Evolutionary conservation across 2,329 filamentous ascomycete species (phyloP).

Genomic region (Penicillium sumatraense): DNA sequence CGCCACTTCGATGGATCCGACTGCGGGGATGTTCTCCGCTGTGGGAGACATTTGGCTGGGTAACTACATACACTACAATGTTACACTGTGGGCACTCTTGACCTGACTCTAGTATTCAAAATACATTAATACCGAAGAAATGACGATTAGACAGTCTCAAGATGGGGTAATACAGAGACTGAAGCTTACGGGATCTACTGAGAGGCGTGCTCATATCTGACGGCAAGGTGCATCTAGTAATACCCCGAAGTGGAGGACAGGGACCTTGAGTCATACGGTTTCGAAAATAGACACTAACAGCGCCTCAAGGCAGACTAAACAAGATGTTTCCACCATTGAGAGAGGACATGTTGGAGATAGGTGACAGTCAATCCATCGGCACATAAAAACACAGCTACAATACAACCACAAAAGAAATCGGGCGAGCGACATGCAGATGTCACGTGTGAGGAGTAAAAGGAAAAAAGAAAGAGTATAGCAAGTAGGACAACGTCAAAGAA

Average conservation of each 20-base stretch:
- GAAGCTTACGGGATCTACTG: too few species aligned
- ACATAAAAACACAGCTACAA: neutral
- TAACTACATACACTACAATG: neutral
- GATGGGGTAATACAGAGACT: too few species aligned
- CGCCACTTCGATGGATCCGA: conserved; percentile 24
- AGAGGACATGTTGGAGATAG: neutral
- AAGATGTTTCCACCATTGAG: neutral
- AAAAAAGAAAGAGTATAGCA: conserved; percentile 6
- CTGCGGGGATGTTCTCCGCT: conserved; percentile 18
- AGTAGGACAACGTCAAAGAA: neutral
- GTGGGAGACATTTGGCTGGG: neutral
- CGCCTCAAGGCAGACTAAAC: neutral
- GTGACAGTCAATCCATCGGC: neutral
- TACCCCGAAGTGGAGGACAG: conserved; percentile 2
- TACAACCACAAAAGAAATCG: neutral
- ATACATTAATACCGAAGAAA: too few species aligned
- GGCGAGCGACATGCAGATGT: neutral
- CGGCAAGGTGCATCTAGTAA: neutral
- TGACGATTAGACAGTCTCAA: too few species aligned
- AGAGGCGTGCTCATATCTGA: neutral
- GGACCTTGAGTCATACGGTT: conserved; percentile 12
- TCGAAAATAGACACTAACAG: neutral
- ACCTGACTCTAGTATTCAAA: neutral
- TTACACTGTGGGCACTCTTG: neutral
- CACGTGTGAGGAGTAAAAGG: neutral